A percentile compares a stretch with the other conserved stretches of the same genome.
These are phyloP conservation scores for Claviceps fusiformis DNA, from an alignment of 2,329 filamentous ascomycete species.

Conservation along the genomic window DNA sequence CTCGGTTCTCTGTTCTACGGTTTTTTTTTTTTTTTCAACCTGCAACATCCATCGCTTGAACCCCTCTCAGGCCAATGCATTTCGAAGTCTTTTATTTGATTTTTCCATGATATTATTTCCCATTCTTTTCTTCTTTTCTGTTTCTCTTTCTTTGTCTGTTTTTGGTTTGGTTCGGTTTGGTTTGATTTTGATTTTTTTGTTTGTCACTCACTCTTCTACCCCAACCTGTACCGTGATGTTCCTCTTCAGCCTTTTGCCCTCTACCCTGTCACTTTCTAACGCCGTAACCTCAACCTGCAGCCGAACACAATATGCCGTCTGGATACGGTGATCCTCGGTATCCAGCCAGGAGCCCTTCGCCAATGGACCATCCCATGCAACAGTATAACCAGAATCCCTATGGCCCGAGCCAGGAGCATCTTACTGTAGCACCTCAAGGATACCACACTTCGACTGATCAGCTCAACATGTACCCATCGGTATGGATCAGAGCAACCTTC, in stretches of 20 bases:
- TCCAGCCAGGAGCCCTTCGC: neutral
- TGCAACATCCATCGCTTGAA: neutral
- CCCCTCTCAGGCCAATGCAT: neutral
- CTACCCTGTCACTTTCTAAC: neutral
- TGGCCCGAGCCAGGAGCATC: conserved; percentile 21
- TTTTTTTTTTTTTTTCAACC: neutral
- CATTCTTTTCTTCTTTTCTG: too few species aligned
- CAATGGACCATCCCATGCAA: conserved; percentile 2
- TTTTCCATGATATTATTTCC: neutral
- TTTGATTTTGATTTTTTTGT: too few species aligned
- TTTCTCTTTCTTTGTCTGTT: neutral
- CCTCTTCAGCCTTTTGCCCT: neutral
- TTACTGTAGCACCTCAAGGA: conserved; percentile 21
- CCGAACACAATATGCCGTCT: neutral
- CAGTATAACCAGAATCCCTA: conserved; percentile 3
- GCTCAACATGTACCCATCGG: conserved; percentile 71
- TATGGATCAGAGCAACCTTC: conserved; percentile 22
- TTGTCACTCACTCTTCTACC: neutral
- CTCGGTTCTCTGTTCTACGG: neutral
- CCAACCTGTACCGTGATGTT: too few species aligned
- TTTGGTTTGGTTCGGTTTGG: too few species aligned
- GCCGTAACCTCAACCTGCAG: neutral
- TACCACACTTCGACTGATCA: conserved; percentile 56
- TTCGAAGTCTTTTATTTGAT: too few species aligned
- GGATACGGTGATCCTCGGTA: neutral